Evolutionary conservation across 139 green algal genomes (phyloP), one percentile per base, ranked within the genome.

Genomic region (Marvania coccoides): DNA sequence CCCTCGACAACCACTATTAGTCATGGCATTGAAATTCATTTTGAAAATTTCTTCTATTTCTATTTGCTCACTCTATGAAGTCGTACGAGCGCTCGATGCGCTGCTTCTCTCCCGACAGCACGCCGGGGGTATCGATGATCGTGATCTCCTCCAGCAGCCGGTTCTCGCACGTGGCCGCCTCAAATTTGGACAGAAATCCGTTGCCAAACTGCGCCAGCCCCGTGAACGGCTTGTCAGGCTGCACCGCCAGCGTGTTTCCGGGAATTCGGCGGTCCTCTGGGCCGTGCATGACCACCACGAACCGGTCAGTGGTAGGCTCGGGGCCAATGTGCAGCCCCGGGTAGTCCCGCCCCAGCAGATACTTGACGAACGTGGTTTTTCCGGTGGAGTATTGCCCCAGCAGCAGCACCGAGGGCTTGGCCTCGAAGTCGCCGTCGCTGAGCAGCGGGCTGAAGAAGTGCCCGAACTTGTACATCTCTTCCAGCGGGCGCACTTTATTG

Each of bases 311-410:
- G 15, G 93, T 98, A 23, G 93, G 93, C 76, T 98, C 93, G 6
- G 93, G 93, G 0, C 93, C 93, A 36, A 98, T 98, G 80, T 97
- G 83, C 5, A 80, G 76, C 40, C 90, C 91, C 5, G 93, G 93
- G 83, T 98, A 98, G 61, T 95, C 84, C 14, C 83, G 53, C 0
- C 82, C 83, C 61, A 98, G 79, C 76, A 98, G 76, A 68, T 92
- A 88, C 75, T 97, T 92, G 76, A 98, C 96, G 79, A 98, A 98
- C 0, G 92, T 97, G 24, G 91, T 96, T 77, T 98, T 98, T n/a
- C 91, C 91, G 9, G 92, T 96, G 36, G 69, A 88, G 85, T 98
- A 98, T 78, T 99, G 94, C 0, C 94, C 94, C 59, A 99, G 86
- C 58, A 99, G 84, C 78, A 99, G 82, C 54, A 99, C 87, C 13